Conservation (phyloP, 2,329 filamentous ascomycete species). For the Fusarium sulawesiense region DNA sequence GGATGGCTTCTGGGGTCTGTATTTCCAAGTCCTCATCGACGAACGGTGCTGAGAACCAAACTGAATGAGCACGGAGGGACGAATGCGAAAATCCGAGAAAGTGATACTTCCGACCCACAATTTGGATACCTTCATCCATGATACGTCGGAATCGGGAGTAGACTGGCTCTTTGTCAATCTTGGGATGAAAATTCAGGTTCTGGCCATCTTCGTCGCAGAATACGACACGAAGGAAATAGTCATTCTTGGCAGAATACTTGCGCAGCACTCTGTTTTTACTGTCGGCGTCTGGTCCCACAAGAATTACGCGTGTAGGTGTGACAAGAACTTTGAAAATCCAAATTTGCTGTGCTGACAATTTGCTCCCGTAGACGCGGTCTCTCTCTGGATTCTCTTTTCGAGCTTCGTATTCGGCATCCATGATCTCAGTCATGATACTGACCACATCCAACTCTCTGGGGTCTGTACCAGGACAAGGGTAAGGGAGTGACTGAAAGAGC, state of each 20-base stretch:
- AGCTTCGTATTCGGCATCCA: conserved; percentile 55
- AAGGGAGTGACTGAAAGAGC: conserved; percentile 64
- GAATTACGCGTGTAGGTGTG: conserved; percentile 68
- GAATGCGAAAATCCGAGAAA: conserved; percentile 87
- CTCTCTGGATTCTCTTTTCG: conserved; percentile 42
- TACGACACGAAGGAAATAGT: conserved; percentile 75
- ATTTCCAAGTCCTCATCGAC: conserved; percentile 47
- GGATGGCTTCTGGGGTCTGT: conserved; percentile 57
- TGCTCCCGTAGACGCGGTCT: conserved; percentile 43
- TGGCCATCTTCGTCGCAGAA: conserved; percentile 81
- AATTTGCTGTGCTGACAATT: conserved; percentile 55
- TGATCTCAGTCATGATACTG: conserved; percentile 55
- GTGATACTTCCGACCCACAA: conserved; percentile 70
- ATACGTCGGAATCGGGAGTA: conserved; percentile 70
- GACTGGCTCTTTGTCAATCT: conserved; percentile 59
- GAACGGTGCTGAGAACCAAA: conserved; percentile 70
- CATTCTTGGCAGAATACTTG: conserved; percentile 68
- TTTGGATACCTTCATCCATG: conserved; percentile 67
- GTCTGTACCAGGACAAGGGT: conserved; percentile 63
- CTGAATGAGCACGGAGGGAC: conserved; percentile 76
- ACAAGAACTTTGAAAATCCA: conserved; percentile 67
- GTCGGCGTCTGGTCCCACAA: conserved; percentile 73
- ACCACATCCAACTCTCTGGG: conserved; percentile 54
- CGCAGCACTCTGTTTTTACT: conserved; percentile 77
- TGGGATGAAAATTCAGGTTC: conserved; percentile 68